Conservation (phyloP, 108 stramenopile genomes). For the Pinguiococcus pyrenoidosus region DNA sequence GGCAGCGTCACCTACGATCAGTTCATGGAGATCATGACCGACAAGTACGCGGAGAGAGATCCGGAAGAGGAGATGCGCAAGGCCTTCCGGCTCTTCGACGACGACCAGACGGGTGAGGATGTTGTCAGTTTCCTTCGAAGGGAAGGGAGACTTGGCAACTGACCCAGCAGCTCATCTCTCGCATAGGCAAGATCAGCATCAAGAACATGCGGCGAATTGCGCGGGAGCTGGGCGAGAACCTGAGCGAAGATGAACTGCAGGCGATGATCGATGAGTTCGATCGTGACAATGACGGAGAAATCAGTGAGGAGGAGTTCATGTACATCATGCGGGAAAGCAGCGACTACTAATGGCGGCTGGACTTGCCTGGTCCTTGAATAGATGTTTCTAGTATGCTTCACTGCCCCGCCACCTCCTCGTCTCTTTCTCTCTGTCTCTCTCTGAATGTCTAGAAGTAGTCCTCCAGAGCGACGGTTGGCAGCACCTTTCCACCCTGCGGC, state of each 20-base stretch:
- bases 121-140: constrained; percentile 2
- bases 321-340: constrained; percentile 68
- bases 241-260: constrained; percentile 25
- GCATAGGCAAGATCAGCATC: constrained; percentile 21
- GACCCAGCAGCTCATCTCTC: not conserved
- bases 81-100: constrained; percentile 46
- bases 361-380: not conserved
- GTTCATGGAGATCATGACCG: constrained; percentile 37
- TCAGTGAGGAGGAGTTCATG: constrained; percentile 66
- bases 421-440: too few relatives aligned
- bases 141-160: not conserved
- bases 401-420: not conserved
- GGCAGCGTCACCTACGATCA: constrained; percentile 32
- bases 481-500: too few relatives aligned
- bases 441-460: too few relatives aligned
- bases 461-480: too few relatives aligned
- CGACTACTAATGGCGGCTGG: constrained; percentile 8
- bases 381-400: not conserved
- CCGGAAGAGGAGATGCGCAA: constrained; percentile 47
- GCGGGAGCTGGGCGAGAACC: constrained; percentile 46
- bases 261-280: constrained; percentile 66
- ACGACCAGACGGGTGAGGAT: constrained; percentile 37
- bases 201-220: constrained; percentile 38
- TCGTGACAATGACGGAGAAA: constrained; percentile 47
- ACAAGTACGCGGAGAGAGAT: constrained; percentile 32